These are phyloP conservation scores for Salvia sclarea DNA, from an alignment of 305 asterid species.

Conservation along the genomic window DNA sequence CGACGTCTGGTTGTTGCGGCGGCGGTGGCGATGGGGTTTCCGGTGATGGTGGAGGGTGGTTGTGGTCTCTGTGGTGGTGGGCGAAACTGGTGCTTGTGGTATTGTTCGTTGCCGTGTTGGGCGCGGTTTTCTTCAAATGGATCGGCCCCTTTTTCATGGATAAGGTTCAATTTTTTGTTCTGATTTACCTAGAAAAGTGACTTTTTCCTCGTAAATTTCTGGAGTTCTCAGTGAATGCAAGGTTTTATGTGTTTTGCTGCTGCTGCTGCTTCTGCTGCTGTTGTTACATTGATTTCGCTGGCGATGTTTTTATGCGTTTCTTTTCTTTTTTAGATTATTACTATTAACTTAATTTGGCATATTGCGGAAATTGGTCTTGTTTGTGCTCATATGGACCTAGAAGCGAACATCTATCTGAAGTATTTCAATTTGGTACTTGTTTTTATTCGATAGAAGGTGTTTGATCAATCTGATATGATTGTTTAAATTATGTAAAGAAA, in stretches of 20 bases:
- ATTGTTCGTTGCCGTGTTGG: conserved; percentile 39
- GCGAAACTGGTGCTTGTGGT: conserved; percentile 40
- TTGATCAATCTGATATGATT: not conserved
- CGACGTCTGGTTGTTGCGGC: conserved; percentile 27
- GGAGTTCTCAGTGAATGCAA: too few relatives aligned
- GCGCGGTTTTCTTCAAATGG: conserved; percentile 53
- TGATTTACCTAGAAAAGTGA: not conserved
- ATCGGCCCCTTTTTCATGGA: conserved; percentile 57
- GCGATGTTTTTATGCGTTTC: too few relatives aligned
- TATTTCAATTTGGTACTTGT: not conserved
- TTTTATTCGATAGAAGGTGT: not conserved
- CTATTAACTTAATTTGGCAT: not conserved
- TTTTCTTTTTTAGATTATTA: too few relatives aligned
- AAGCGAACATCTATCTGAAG: not conserved
- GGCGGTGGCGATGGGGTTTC: conserved; percentile 26
- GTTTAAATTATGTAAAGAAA: not conserved
- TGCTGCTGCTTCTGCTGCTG: too few relatives aligned
- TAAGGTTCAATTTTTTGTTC: conserved; percentile 36
- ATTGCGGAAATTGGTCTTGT: not conserved
- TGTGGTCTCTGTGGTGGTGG: conserved; percentile 69
- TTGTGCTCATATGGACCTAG: not conserved
- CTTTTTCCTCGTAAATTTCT: too few relatives aligned
- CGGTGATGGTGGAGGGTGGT: conserved; percentile 43
- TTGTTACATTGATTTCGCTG: too few relatives aligned
- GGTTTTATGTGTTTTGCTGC: too few relatives aligned